Conservation (phyloP, 352 stramenopile species). For the Pythium folliculosum region DNA sequence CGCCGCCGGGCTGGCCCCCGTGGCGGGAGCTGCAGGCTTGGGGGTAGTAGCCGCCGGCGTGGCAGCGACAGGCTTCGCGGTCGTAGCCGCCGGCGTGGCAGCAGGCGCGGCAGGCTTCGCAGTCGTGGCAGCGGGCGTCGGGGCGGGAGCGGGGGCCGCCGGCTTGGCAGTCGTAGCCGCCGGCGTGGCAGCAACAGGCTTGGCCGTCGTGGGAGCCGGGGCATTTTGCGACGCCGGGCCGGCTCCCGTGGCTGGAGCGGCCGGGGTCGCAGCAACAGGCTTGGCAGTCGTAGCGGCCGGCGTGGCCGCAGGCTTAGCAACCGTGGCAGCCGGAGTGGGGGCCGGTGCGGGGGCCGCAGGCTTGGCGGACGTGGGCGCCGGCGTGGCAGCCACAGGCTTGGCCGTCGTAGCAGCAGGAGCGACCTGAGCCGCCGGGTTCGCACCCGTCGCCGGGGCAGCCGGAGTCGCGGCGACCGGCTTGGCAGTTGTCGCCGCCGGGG, state of each 20-base stretch:
- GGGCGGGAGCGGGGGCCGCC: neutral
- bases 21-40: neutral
- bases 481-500: neutral
- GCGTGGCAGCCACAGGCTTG: neutral
- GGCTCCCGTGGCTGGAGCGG: neutral
- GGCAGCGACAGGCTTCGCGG: neutral
- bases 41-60: neutral
- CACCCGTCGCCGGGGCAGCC: neutral
- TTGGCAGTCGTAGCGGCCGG: conserved; percentile 2
- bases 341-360: neutral
- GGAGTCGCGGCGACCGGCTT: conserved; percentile 2
- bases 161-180: neutral
- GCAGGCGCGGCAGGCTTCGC: neutral
- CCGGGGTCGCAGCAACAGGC: neutral
- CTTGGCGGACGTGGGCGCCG: neutral
- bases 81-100: neutral
- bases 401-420: conserved; percentile 5
- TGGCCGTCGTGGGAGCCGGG: too few species aligned
- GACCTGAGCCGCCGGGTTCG: conserved; percentile 3
- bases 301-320: conserved; percentile 1
- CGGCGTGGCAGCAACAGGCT: too few species aligned
- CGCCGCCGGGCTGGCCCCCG: neutral
- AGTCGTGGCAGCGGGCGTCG: neutral
- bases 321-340: neutral
- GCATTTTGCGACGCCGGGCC: too few species aligned